phyloP scores from a whole-genome alignment of 2,329 filamentous ascomycete species.

The Ophiostoma australiae region DNA sequence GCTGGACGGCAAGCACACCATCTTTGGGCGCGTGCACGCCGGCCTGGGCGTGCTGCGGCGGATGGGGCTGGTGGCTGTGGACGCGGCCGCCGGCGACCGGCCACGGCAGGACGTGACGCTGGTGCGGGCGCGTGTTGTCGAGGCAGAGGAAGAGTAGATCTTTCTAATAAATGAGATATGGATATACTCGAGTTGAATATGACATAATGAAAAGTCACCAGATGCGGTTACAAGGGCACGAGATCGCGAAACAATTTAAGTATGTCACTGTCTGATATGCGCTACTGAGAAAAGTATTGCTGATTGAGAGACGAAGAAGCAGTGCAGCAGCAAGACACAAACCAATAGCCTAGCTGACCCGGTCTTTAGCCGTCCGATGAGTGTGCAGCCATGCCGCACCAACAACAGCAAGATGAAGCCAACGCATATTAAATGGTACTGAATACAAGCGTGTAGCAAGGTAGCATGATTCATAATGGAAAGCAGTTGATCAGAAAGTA shows the following conservation, averaged over 20 bases:
- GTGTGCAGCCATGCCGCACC: neutral
- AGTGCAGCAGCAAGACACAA: neutral
- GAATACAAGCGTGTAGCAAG: neutral
- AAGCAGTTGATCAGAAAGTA: too few relatives aligned
- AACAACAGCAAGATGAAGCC: neutral
- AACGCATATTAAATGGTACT: neutral
- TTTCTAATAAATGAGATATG: too few relatives aligned
- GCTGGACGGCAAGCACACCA: slow-evolving; percentile 95
- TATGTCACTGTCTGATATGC: neutral
- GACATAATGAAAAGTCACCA: too few relatives aligned
- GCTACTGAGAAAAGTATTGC: neutral
- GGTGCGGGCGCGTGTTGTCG: slow-evolving; percentile 63
- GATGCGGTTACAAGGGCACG: too few relatives aligned
- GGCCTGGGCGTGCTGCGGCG: slow-evolving; percentile 80
- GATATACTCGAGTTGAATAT: too few relatives aligned
- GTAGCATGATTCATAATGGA: neutral
- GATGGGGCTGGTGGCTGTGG: slow-evolving; percentile 84
- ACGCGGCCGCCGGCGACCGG: slow-evolving; percentile 59
- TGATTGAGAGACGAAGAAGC: neutral
- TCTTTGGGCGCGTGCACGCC: slow-evolving; percentile 83
- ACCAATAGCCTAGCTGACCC: too few relatives aligned
- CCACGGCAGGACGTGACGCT: slow-evolving; percentile 81
- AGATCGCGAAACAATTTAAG: neutral
- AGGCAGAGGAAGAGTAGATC: slow-evolving; percentile 32
- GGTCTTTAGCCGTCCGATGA: neutral